Conservation (phyloP, 2,329 filamentous ascomycete genomes). For the Trichoderma oligosporum region DNA sequence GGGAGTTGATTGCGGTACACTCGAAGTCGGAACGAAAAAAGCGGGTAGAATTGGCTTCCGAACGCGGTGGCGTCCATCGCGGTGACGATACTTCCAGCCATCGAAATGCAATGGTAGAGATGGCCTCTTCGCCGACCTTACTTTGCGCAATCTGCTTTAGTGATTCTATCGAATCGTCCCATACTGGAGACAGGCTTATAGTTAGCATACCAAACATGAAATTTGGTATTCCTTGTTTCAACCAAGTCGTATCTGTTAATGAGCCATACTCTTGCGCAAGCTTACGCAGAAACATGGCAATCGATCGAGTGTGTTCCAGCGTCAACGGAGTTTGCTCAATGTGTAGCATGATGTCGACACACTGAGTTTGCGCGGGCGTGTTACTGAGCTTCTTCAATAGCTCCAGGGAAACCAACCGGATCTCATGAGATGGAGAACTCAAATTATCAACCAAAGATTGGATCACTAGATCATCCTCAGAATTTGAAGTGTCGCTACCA, state of each 20-base stretch:
- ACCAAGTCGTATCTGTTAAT: conserved; percentile 57
- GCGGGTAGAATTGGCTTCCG: conserved; percentile 35
- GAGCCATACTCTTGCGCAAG: conserved; percentile 62
- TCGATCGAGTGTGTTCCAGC: conserved; percentile 68
- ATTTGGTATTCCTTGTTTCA: conserved; percentile 68
- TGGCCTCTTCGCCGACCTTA: conserved; percentile 66
- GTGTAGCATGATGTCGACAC: conserved; percentile 59
- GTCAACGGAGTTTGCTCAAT: conserved; percentile 77
- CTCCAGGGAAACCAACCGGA: conserved; percentile 69
- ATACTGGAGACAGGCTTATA: conserved; percentile 76
- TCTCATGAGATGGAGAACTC: conserved; percentile 66
- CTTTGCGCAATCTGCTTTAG: conserved; percentile 70
- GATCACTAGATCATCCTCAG: conserved; percentile 59
- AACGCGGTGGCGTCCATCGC: conserved; percentile 46
- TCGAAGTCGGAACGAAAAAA: conserved; percentile 69
- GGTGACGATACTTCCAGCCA: conserved; percentile 66
- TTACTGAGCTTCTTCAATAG: conserved; percentile 60
- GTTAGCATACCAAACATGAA: conserved; percentile 90
- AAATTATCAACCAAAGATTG: conserved; percentile 68
- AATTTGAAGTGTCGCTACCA: conserved; percentile 40
- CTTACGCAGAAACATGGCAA: conserved; percentile 83
- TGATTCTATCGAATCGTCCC: conserved; percentile 76
- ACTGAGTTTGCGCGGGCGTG: conserved; percentile 25
- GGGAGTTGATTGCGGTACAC: conserved; percentile 67
- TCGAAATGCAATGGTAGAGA: conserved; percentile 69